Evolutionary conservation across 2,329 filamentous ascomycete species (phyloP).

Genomic region (Trichoderma sp.): DNA sequence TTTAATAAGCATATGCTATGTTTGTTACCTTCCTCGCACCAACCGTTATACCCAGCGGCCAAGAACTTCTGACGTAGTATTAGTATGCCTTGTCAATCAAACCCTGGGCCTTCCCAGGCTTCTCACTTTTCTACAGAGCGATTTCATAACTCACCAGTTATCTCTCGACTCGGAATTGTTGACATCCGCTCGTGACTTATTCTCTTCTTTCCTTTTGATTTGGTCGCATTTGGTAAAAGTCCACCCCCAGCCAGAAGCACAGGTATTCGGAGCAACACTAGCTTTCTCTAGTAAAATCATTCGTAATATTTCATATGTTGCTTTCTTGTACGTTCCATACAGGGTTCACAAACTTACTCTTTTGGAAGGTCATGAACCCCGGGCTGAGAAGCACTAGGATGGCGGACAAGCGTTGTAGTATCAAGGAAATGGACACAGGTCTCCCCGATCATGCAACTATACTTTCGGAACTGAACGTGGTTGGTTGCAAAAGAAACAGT

Average conservation of each 20-base stretch:
- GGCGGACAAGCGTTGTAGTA: neutral
- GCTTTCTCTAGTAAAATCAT: neutral
- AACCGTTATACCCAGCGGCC: neutral
- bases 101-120: neutral
- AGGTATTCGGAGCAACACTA: neutral
- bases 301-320: neutral
- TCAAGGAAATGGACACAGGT: neutral
- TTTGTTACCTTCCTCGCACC: neutral
- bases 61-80: neutral
- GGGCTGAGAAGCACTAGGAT: neutral
- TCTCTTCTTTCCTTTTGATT: neutral
- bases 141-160: neutral
- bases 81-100: neutral
- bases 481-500: neutral
- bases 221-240: neutral
- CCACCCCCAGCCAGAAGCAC: neutral
- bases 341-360: neutral
- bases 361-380: neutral
- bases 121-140: neutral
- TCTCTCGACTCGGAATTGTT: neutral
- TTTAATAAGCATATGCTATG: neutral
- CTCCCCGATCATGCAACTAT: neutral
- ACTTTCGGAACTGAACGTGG: neutral
- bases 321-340: neutral
- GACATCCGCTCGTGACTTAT: neutral